These are phyloP conservation scores for Bidens hawaiensis DNA, from an alignment of 140 eudicot genomes.

Conservation along the genomic window DNA sequence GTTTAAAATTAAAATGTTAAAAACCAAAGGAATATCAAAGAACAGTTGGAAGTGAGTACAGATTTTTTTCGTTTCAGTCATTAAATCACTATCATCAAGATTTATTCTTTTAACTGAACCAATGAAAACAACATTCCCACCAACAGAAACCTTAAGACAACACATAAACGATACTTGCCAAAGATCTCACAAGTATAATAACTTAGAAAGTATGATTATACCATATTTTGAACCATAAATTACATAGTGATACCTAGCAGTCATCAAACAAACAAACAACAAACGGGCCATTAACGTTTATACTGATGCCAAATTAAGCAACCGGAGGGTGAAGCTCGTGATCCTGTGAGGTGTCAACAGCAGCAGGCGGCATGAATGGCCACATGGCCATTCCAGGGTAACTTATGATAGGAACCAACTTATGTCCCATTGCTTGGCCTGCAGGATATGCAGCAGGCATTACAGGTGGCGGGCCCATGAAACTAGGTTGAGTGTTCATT, in stretches of 20 bases:
- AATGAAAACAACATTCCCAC: neutral
- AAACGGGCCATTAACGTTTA: neutral
- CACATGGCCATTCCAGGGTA: slow-evolving; percentile 97
- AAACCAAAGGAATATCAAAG: no score
- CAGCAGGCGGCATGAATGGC: slow-evolving; percentile 97
- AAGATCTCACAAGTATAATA: slow-evolving; percentile 3
- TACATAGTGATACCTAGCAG: slow-evolving; percentile 15
- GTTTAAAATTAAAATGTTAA: no score
- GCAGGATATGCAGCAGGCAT: slow-evolving; percentile 65
- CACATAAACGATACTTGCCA: neutral
- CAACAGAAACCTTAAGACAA: neutral
- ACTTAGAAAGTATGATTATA: slow-evolving; percentile 16
- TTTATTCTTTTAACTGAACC: neutral
- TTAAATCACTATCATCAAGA: neutral
- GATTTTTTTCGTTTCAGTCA: neutral
- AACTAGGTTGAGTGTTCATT: slow-evolving; percentile 56
- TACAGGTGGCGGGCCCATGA: slow-evolving; percentile 46
- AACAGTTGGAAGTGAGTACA: no score
- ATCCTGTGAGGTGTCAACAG: slow-evolving; percentile 93
- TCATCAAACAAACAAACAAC: slow-evolving; percentile 15
- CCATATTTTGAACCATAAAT: slow-evolving; percentile 22
- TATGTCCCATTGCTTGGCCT: slow-evolving; percentile 60
- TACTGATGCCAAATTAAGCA: slow-evolving; percentile 44
- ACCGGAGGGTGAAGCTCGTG: slow-evolving; percentile 94
- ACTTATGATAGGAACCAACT: slow-evolving; percentile 71